Base-by-base conservation (phyloP, 1,139 yeast species). In the Yamadazyma buinensis region DNA sequence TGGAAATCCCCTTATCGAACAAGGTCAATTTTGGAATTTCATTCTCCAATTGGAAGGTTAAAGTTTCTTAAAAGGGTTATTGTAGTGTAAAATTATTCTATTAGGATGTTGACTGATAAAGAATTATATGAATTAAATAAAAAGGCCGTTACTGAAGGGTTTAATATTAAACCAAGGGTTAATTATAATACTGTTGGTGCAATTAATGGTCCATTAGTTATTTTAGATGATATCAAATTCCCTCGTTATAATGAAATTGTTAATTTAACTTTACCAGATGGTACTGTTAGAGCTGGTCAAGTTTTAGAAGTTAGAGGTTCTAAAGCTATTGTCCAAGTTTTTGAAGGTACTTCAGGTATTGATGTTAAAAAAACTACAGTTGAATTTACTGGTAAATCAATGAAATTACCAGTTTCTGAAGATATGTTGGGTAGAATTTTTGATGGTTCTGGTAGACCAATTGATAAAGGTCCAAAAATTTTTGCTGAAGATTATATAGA, bases 401-500 rank as follows among this genome's bases (percentile, higher is more conserved):
- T 92, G 73, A 85, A 83, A 61, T 87, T 92, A 47, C 85, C 98
- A 22, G 98, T 92, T 23, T 84, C 95, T 38, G 98, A 94, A 64
- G 99, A 92, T 58, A 84, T 88, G 75, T 73, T 92, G 59, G 99
- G 99, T 46, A 85, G 99, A 72, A 86, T 92, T 46, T 92, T 92
- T 59, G 97, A 92, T 66, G 99, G 99, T 59, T 88, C 97, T 22
- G 99, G 98, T 67, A 82, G 95, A 65, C 95, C 98, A 41, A 90
- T 87, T 53, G 99, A 92, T 63, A 87, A 87, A 54, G 99, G 99
- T 41, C 99, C 99, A 47, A 85, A 85, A 65, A 95, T 92, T 39
- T 84, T 92, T 58, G 98, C 99, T 35, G 99, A 92, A 65, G 99
- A 92, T 62, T 92, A 87, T 63, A 74, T 94, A 63, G 99, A 92